A percentile compares a stretch with the other conserved stretches of the same genome.
Evolutionary conservation across 2,329 filamentous ascomycete genomes (phyloP).

Genomic region (Colletotrichum tabaci): DNA sequence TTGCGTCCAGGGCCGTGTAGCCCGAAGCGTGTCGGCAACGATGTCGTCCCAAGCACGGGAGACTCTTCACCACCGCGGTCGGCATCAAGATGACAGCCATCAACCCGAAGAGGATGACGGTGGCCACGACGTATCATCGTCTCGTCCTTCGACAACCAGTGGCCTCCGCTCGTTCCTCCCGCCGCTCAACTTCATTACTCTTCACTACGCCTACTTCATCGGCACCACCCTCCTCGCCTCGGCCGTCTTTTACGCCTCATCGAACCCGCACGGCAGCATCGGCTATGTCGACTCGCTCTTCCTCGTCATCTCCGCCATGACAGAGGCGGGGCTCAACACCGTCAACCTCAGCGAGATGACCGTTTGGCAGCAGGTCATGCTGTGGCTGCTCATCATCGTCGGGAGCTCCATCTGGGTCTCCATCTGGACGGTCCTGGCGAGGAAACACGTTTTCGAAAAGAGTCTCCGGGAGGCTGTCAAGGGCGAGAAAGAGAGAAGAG

Average conservation of each 20-base stretch:
- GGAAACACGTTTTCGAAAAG: conserved; percentile 74
- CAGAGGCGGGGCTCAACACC: conserved; percentile 77
- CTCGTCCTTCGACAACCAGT: background rate
- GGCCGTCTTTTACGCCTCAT: conserved; percentile 73
- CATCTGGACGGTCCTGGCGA: conserved; percentile 73
- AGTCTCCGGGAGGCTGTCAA: conserved; percentile 69
- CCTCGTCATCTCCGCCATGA: conserved; percentile 76
- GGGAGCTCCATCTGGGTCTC: conserved; percentile 79
- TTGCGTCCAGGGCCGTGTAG: background rate
- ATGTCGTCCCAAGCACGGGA: background rate
- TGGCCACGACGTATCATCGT: background rate
- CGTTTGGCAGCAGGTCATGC: conserved; percentile 76
- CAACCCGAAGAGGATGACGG: no score
- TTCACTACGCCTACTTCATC: conserved; percentile 79
- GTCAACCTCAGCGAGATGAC: conserved; percentile 75
- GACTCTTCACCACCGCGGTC: background rate
- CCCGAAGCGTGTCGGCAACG: no score
- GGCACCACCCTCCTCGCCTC: conserved; percentile 68
- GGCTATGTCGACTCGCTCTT: conserved; percentile 77
- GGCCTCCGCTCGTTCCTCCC: conserved; percentile 46
- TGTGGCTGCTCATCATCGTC: conserved; percentile 76
- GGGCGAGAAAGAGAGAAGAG: conserved; percentile 53
- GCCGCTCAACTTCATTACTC: conserved; percentile 72
- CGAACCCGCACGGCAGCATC: conserved; percentile 65
- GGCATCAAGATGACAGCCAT: background rate